Evolutionary conservation across 768 basidiomycete genomes (phyloP).

Genomic region (Termitomyces sp.): DNA sequence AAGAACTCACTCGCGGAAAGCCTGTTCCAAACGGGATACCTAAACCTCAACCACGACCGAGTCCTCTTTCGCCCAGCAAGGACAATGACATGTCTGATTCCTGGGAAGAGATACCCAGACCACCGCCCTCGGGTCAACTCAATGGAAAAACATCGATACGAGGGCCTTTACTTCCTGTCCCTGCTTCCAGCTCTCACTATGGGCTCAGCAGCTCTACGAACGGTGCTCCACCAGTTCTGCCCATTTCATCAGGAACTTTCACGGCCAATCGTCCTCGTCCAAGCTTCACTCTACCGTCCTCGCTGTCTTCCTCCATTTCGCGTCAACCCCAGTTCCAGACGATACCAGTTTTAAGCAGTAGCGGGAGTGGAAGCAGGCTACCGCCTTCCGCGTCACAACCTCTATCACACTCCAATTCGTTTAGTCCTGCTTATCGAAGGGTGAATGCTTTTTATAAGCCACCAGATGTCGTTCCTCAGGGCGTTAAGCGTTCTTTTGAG

Average conservation of each 20-base stretch:
- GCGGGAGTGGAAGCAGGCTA: not conserved
- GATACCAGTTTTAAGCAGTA: not conserved
- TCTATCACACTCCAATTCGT: slow-evolving; percentile 13
- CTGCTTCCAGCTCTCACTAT: slow-evolving; percentile 13
- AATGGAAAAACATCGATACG: slow-evolving; percentile 4
- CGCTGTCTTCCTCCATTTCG: slow-evolving; percentile 6
- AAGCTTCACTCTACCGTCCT: slow-evolving; percentile 18
- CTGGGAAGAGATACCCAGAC: slow-evolving; percentile 52
- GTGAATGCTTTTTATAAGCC: slow-evolving; percentile 68
- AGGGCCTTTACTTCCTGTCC: slow-evolving; percentile 1
- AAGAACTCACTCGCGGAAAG: slow-evolving; percentile 16
- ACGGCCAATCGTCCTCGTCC: slow-evolving; percentile 17
- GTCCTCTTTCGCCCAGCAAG: slow-evolving; percentile 11
- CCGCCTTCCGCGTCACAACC: slow-evolving; percentile 2
- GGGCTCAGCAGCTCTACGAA: slow-evolving; percentile 14
- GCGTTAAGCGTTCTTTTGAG: slow-evolving; percentile 26
- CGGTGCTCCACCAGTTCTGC: slow-evolving; percentile 17
- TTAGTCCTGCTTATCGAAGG: slow-evolving; percentile 45
- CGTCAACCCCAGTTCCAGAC: not conserved
- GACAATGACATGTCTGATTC: slow-evolving; percentile 43
- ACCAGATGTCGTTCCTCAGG: slow-evolving; percentile 26
- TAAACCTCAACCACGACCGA: slow-evolving; percentile 3
- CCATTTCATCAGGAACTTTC: slow-evolving; percentile 6
- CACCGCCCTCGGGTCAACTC: slow-evolving; percentile 1
- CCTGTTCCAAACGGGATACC: slow-evolving; percentile 5